Evolutionary conservation across 1,284 basidiomycete species (phyloP).

Genomic region (Flammula alnicola): DNA sequence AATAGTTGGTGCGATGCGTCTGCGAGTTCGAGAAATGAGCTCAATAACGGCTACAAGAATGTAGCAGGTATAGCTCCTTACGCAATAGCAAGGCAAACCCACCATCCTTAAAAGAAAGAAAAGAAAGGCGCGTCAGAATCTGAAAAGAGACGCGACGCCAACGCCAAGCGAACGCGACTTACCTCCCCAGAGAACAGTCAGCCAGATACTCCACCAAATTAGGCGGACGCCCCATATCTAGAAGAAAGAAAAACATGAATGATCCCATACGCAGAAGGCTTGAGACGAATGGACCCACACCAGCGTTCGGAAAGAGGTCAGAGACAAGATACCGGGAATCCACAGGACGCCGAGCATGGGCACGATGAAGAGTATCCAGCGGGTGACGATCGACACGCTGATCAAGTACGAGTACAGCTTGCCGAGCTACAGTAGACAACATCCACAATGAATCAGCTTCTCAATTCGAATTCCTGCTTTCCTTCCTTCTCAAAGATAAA

Average conservation of each 20-base stretch:
- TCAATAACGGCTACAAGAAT: neutral
- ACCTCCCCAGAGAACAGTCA: conserved; percentile 79
- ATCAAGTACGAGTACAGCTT: conserved; percentile 77
- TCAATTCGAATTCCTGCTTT: too few relatives aligned
- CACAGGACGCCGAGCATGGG: conserved; percentile 75
- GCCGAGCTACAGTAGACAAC: conserved; percentile 49
- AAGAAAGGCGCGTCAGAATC: neutral
- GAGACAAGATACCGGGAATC: conserved; percentile 77
- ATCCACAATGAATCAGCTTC: too few relatives aligned
- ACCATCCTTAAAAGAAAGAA: conserved; percentile 68
- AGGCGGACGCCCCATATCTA: conserved; percentile 67
- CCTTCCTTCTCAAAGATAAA: too few relatives aligned
- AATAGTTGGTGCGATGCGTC: conserved; percentile 58
- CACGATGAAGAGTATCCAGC: conserved; percentile 82
- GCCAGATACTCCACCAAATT: conserved; percentile 90
- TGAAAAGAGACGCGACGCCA: neutral
- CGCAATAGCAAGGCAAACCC: conserved; percentile 73
- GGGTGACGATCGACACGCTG: conserved; percentile 76
- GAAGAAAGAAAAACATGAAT: neutral
- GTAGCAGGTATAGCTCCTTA: conserved; percentile 36
- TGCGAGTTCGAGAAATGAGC: conserved; percentile 33
- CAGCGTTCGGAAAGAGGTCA: conserved; percentile 64
- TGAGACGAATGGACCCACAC: conserved; percentile 40
- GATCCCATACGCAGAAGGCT: neutral
- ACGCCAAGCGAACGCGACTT: conserved; percentile 24